Base-by-base conservation (phyloP, 2,329 filamentous ascomycete genomes). In the Coniella lustricola region DNA sequence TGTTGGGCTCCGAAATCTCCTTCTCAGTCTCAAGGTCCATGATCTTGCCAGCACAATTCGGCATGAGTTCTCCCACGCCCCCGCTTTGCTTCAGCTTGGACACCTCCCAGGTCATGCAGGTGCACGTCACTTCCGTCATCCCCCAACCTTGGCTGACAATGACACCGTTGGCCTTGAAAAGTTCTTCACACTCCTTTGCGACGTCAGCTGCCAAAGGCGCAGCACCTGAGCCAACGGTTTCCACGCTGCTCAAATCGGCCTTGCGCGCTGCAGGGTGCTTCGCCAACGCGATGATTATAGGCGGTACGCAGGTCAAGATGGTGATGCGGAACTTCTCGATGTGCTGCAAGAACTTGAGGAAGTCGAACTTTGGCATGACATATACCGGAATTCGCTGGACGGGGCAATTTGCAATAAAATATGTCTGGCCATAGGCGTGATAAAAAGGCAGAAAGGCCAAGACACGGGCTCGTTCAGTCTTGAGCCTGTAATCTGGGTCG, bases 91-190 rank as follows among this genome's bases (percentile, higher is more conserved):
- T 38, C 16, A 53, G 17, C 16, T 16, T 22, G 10, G 34, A 17
- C 63, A 65, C 25, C 54, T 85, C 73, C 75, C 82, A 90, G 7
- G 73, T 74, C 12, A 86, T 73, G 16, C 77, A 72, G 0, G 84
- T 81, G 63, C 87, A 91, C 0, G 87, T 93, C 3, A 77, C 68
- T 62, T 93, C 88, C 1, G 88, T 93, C 88, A 94, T 91, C 4
- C 89, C 89, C 85, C 87, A 94, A 3, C 87, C 88, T 64, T 91
- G 87, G 60, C 70, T 68, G 12, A 75, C 54, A 2, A 55, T 46
- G 7, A 74, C 48, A 1, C 61, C 57, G 3, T 60, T 58, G 21
- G 54, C 46, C 2, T 64, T 64, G 71, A 81, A 81, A 49, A 82
- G 59, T 50, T 68, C 73, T 60, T 84, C 74, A 9, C 81, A 75